Percentiles rank a stretch among this genome's conserved stretches.
phyloP scores from a whole-genome alignment of 2,329 filamentous ascomycete genomes.

The Nectriaceae sp. region DNA sequence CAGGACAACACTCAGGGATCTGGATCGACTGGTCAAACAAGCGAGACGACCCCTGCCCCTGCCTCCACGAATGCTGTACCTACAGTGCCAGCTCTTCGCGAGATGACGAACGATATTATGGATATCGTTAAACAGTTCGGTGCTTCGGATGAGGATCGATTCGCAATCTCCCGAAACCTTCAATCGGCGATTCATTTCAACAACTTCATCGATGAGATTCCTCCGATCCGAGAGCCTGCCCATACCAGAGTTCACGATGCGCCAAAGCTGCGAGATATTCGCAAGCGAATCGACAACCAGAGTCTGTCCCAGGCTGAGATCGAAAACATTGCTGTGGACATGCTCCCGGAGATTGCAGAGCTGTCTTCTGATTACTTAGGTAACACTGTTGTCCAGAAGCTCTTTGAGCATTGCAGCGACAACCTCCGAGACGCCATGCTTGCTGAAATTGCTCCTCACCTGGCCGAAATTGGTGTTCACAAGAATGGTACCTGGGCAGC shows the following conservation, averaged over 20 bases:
- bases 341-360: conserved; percentile 96
- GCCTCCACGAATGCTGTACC: conserved; percentile 49
- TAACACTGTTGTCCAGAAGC: conserved; percentile 98
- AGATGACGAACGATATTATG: conserved; percentile 81
- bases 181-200: conserved; percentile 76
- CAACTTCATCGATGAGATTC: conserved; percentile 78
- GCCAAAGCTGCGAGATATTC: conserved; percentile 90
- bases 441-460: conserved; percentile 80
- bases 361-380: conserved; percentile 94
- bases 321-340: conserved; percentile 86
- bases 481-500: conserved; percentile 99
- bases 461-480: conserved; percentile 96
- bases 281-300: conserved; percentile 97
- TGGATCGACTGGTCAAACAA: conserved; percentile 31
- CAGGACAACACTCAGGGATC: conserved; percentile 45
- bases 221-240: conserved; percentile 83
- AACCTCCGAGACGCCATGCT: conserved; percentile 90
- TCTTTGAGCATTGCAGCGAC: conserved; percentile 96
- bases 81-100: conserved; percentile 70
- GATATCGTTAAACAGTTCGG: conserved; percentile 88
- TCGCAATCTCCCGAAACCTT: conserved; percentile 71
- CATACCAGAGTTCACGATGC: conserved; percentile 91
- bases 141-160: conserved; percentile 75
- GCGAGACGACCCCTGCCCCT: conserved; percentile 38
- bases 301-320: conserved; percentile 84